Base-by-base conservation (phyloP, 2,329 filamentous ascomycete genomes). In the Penicillium hesseltinei region DNA sequence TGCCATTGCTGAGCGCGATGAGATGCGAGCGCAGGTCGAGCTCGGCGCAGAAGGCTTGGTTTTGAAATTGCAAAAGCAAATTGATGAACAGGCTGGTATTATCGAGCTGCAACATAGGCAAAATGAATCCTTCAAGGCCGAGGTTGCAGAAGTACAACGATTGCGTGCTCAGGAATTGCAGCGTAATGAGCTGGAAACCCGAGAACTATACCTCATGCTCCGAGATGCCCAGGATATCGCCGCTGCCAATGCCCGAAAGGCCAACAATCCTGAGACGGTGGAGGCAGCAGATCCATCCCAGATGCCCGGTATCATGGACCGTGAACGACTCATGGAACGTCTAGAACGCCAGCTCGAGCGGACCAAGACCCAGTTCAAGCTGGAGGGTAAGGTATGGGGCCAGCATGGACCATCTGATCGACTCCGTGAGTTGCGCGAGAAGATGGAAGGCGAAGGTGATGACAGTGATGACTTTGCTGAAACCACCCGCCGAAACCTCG, bases 131-230 rank as follows among this genome's bases (percentile, higher is more conserved):
- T 81, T 96, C 68, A 97, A 96, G 75, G 89, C 90, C 10, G 94
- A 99, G 71, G 80, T 97, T 59, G 90, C 91, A 23, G 92, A 91
- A 67, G 78, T 96, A 55, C 92, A 96, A 73, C 87, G 91, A 15
- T 79, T 97, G 61, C 85, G 93, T 59, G 89, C 90, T 19, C 92
- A 95, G 74, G 93, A 97, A 73, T 83, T 95, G 36, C 94, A 97
- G 76, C 85, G 94, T 51, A 96, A 96, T 69, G 94, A 99, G 76
- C 80, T 99, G 31, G 94, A 99, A 77, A 97, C 93, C 2, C 84
- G 94, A 78, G 94, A 99, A 76, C 79, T 99, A 23, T 99, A 97
- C 75, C 88, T 99, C 56, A 99, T 99, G 94, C 88, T 99, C 62
- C 87, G 93, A 60, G 94, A 99, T 75, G 93, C 94, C 38, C 93